Evolutionary conservation across 768 basidiomycete species (phyloP), one percentile per base, ranked within the genome.

Genomic region (Cystofilobasidium capitatum): DNA sequence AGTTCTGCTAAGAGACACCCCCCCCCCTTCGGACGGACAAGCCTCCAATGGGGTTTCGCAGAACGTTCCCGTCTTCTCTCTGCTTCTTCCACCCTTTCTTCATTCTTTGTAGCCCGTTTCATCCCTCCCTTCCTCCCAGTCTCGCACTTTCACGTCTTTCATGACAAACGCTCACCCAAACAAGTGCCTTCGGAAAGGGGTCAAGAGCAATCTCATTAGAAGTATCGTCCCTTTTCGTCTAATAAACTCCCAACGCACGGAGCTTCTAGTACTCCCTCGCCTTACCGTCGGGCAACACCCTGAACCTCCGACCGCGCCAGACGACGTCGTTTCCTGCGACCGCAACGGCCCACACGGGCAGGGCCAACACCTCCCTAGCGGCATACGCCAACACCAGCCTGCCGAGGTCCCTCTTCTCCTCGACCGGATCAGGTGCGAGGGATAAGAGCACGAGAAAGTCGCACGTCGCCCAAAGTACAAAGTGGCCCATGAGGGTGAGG

Each of bases 281-380:
- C 75, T 87, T 86, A 55, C 93, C 92, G 71, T 90, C 87, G 40
- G 77, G 78, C 69, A 86, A 76, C 54, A 97, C 83, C 70, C 81
- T 80, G 77, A 97, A 99, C 70, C 76, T 82, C 73, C 79, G 81
- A 0, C 93, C 94, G 74, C 96, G 82, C 96, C 96, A 99, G 0
- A 81, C 80, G 37, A 99, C 89, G 66, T 85, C 84, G 75, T 85
- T 81, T 35, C 93, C 91, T 59, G 86, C 77, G 45, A 99, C 83
- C 8, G 89, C 94, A 70, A 86, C 79, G 9, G 87, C 58, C 84
- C 86, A 99, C 66, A 98, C 89, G 0, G 96, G 96, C 26, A 98
- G 79, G 5, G 94, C 86, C 67, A 93, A 76, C 45, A 86, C 16
- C 78, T 99, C 96, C 65, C 96, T 82, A 24, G 82, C 78, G 22